Conservation (phyloP, 352 stramenopile species). For the Phytopythium delawarense region DNA sequence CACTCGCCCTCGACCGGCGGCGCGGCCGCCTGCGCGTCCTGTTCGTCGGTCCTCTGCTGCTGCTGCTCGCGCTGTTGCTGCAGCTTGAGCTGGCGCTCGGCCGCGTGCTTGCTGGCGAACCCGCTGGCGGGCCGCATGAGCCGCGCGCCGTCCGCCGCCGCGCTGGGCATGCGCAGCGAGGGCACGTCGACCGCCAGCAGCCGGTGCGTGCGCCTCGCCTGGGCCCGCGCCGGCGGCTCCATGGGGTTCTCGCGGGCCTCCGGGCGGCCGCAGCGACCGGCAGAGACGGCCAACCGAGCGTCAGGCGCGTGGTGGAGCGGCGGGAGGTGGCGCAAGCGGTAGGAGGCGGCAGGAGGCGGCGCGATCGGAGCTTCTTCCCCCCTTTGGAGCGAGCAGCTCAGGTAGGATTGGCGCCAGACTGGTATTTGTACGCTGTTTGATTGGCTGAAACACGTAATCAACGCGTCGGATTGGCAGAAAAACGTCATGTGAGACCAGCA, state of each 20-base stretch:
- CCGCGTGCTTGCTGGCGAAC: conserved; percentile 31
- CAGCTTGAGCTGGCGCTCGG: conserved; percentile 25
- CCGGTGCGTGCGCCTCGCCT: not conserved
- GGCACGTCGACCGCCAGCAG: conserved; percentile 1
- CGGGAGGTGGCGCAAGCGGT: too few species aligned
- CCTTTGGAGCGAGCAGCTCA: not conserved
- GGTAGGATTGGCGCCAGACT: too few species aligned
- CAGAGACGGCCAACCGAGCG: not conserved
- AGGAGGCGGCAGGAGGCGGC: too few species aligned
- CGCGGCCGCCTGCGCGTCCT: conserved; percentile 16
- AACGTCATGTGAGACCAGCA: not conserved
- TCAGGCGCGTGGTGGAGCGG: too few species aligned
- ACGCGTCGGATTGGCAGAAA: not conserved
- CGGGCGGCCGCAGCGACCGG: not conserved
- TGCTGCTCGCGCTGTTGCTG: conserved; percentile 10
- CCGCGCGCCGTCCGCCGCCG: conserved; percentile 24
- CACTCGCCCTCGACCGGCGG: conserved; percentile 25
- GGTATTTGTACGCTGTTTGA: not conserved
- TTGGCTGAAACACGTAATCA: not conserved
- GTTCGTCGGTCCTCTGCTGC: conserved; percentile 3
- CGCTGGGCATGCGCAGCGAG: not conserved
- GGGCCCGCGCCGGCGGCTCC: not conserved
- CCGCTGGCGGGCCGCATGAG: conserved; percentile 30
- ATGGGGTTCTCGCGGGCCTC: not conserved
- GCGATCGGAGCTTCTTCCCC: not conserved